Evolutionary conservation across 306 rosid species (phyloP), one percentile per base, ranked within the genome.

Genomic region (Geum urbanum): DNA sequence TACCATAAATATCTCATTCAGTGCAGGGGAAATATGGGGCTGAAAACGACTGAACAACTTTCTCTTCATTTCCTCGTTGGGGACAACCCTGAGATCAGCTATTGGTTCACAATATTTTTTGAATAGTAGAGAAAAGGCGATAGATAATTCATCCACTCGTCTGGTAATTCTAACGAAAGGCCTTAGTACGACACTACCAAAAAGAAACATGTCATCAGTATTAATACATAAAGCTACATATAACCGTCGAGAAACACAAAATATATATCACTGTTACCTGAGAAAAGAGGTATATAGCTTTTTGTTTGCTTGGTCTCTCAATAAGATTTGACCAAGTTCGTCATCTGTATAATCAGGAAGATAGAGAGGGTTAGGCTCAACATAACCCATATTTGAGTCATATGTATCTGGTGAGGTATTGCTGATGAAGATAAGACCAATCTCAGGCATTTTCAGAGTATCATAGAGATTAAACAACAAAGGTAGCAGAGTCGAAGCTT

Each of bases 391-490:
- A 77, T 73, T 88, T 58, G 92, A 70, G 80, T 88, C 87, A 81
- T 79, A 90, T 60, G 95, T 85, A 81, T 91, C 99, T 1, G 91
- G 96, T 7, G 98, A 94, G 62, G 91, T 79, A 62, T 63, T 80
- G 86, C 99, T 91, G 74, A 88, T 82, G 72, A 94, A 94, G 86
- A 94, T 81, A 69, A 94, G 43, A 69, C 97, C 89, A 46, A 94
- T 83, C 78, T 87, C 87, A 0, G 87, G 92, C 85, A 87, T 80
- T 74, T 88, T 94, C 66, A 94, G 83, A 71, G 87, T 52, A 63
- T 88, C 95, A 74, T 84, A 72, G 72, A 94, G 92, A 81, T 94
- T 94, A 67, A 90, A 88, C 51, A 90, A 77, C 11, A 94, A 79
- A 22, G 96, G 91, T 47, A 91, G 39, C 73, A 91, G 63, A 37